A percentile compares a stretch with the other conserved stretches of the same genome.
These are phyloP conservation scores for Huiozyma naganishii DNA, from an alignment of 805 yeast genomes.

Conservation along the genomic window DNA sequence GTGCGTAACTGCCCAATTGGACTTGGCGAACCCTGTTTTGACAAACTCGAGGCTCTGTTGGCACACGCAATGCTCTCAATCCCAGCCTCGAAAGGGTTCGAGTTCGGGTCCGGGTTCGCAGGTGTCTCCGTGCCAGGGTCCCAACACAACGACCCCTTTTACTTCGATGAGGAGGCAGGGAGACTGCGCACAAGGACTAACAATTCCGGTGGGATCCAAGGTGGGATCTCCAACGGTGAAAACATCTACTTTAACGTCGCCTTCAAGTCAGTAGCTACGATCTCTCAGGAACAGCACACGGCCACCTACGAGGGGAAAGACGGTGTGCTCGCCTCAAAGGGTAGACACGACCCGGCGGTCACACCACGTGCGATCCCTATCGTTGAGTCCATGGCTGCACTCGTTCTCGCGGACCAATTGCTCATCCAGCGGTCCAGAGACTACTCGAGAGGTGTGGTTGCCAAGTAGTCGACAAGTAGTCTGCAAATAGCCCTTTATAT, in stretches of 20 bases:
- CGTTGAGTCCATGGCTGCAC: constrained; percentile 97
- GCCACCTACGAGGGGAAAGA: constrained; percentile 78
- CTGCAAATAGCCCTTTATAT: background rate
- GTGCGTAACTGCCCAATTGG: constrained; percentile 89
- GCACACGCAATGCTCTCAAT: constrained; percentile 98
- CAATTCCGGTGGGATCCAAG: constrained; percentile 95
- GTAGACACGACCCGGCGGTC: constrained; percentile 97
- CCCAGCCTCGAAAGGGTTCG: constrained; percentile 97
- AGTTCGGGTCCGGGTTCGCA: constrained; percentile 90
- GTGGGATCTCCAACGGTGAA: constrained; percentile 96
- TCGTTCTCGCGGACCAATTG: constrained; percentile 78
- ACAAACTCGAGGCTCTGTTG: constrained; percentile 85
- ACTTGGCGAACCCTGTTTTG: constrained; percentile 97
- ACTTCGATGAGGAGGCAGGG: constrained; percentile 45
- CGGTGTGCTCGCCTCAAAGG: constrained; percentile 89
- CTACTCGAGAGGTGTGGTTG: constrained; percentile 31
- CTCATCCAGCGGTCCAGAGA: constrained; percentile 83
- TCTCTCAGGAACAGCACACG: constrained; percentile 84
- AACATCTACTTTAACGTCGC: constrained; percentile 89
- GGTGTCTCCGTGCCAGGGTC: constrained; percentile 91
- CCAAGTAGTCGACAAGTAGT: constrained; percentile 5
- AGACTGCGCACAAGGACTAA: constrained; percentile 79
- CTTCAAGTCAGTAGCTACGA: constrained; percentile 97
- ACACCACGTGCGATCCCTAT: constrained; percentile 98
- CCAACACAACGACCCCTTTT: constrained; percentile 83